Evolutionary conservation across 2,329 filamentous ascomycete genomes (phyloP).

Genomic region (Scopulariopsis brevicaulis): DNA sequence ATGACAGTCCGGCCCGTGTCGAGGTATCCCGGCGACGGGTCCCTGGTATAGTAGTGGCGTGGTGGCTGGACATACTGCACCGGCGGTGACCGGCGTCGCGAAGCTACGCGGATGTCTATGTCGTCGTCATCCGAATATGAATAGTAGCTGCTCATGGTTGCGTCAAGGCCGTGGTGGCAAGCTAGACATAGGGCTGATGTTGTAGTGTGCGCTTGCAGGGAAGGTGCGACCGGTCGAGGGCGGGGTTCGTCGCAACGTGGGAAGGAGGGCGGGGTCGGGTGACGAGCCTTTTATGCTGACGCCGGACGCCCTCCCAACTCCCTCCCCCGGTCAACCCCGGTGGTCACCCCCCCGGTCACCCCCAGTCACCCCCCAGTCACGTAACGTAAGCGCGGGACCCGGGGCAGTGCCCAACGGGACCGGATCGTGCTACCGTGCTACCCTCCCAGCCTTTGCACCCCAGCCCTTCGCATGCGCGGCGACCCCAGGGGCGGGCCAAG

Average conservation of each 20-base stretch:
- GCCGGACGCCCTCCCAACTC: background rate
- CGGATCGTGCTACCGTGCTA: background rate
- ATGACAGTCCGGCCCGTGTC: constrained; percentile 31
- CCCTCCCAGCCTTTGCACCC: too few relatives aligned
- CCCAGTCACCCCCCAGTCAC: too few relatives aligned
- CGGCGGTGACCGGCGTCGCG: constrained; percentile 26
- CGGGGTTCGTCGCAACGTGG: background rate
- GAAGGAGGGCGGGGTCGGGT: background rate
- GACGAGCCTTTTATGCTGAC: background rate
- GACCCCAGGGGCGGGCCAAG: too few relatives aligned
- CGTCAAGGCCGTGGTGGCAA: background rate
- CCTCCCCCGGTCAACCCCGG: too few relatives aligned
- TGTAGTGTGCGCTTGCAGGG: background rate
- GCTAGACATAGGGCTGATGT: background rate
- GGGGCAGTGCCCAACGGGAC: background rate
- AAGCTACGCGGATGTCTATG: constrained; percentile 34
- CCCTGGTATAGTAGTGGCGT: constrained; percentile 28
- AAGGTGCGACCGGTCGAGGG: background rate
- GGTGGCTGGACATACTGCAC: constrained; percentile 33
- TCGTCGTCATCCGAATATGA: constrained; percentile 36
- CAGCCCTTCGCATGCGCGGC: too few relatives aligned
- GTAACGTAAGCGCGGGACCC: background rate
- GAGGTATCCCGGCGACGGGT: constrained; percentile 23
- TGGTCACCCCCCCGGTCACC: too few relatives aligned
- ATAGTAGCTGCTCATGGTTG: constrained; percentile 27